These are phyloP conservation scores for Daldinia decipiens DNA, from an alignment of 495 filamentous ascomycete genomes.

Conservation along the genomic window DNA sequence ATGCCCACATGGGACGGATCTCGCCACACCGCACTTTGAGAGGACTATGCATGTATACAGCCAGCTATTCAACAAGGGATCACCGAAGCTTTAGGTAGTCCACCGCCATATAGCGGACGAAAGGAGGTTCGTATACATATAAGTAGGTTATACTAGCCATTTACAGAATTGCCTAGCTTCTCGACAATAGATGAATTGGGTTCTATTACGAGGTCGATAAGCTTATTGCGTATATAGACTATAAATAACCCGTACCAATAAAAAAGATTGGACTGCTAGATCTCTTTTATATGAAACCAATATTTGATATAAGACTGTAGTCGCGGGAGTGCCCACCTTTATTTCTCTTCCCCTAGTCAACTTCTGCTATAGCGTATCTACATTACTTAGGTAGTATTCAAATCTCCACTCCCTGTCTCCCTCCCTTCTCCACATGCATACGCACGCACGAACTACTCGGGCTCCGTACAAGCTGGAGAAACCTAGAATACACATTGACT, in stretches of 20 bases:
- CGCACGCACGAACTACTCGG: background rate
- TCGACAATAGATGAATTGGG: constrained; percentile 11
- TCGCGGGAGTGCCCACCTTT: constrained; percentile 31
- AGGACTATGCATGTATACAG: constrained; percentile 24
- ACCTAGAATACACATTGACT: constrained; percentile 28
- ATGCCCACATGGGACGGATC: constrained; percentile 52
- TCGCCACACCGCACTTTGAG: constrained; percentile 54
- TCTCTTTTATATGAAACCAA: constrained; percentile 18
- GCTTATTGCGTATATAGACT: constrained; percentile 22
- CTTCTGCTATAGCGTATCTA: background rate
- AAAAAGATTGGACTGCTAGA: background rate
- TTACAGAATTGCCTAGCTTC: constrained; percentile 35
- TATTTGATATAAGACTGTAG: constrained; percentile 17
- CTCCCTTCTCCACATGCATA: constrained; percentile 24
- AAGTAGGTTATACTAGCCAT: constrained; percentile 41
- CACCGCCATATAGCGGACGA: background rate
- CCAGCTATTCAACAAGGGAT: constrained; percentile 18
- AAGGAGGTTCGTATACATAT: constrained; percentile 20
- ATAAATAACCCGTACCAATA: background rate
- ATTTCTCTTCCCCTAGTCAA: constrained; percentile 7
- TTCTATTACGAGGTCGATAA: constrained; percentile 3
- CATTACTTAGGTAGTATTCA: background rate
- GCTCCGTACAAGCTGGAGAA: constrained; percentile 23
- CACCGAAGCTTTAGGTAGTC: background rate
- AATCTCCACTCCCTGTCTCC: constrained; percentile 14